Evolutionary conservation across 1,284 basidiomycete genomes (phyloP), one percentile per base, ranked within the genome.

Genomic region (Leucoagaricus sp.): DNA sequence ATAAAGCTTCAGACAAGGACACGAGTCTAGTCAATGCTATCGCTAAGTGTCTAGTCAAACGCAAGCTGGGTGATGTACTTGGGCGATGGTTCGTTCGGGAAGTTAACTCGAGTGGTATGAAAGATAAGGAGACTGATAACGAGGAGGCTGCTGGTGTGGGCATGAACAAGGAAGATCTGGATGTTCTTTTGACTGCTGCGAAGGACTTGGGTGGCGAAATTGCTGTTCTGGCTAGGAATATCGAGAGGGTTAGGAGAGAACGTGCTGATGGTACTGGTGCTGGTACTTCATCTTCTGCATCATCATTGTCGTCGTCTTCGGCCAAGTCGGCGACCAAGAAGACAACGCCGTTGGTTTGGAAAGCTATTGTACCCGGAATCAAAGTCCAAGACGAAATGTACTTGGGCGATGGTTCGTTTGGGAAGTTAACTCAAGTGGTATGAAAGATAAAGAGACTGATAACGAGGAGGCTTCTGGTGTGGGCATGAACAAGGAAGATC

Each of bases 131-230:
- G 31, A 49, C 49, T 17, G 54, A 62, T 17, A 40, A 47, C 40
- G 64, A 61, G 42, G 56, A 64, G 31, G 69, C 72, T n/a, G n/a
- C n/a, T n/a, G n/a, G n/a, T 40, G 65, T 67, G 40, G 67, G 15
- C 8, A 21, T 19, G 19, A 3, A 69, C 48, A 68, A 72, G 38
- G 33, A 49, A 21, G 68, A 74, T 48, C 68, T 74, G 47, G 75
- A 79, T 46, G 64, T 67, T 25, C 72, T 75, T 62, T 75, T 88
- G 41, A 76, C 79, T 19, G 83, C 83, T 26, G 84, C 85, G 17
- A 75, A 75, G 52, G 82, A 85, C 53, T 76, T 90, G 10, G 85
- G 86, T 4, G 85, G 85, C 0, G 63, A 69, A n/a, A 75, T 81
- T 0, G 76, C 76, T 4, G 72, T 78, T 53, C 71, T 89, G 10